These are phyloP conservation scores for Theileria orientalis DNA, from an alignment of 169 alveolate species.

Conservation along the genomic window DNA sequence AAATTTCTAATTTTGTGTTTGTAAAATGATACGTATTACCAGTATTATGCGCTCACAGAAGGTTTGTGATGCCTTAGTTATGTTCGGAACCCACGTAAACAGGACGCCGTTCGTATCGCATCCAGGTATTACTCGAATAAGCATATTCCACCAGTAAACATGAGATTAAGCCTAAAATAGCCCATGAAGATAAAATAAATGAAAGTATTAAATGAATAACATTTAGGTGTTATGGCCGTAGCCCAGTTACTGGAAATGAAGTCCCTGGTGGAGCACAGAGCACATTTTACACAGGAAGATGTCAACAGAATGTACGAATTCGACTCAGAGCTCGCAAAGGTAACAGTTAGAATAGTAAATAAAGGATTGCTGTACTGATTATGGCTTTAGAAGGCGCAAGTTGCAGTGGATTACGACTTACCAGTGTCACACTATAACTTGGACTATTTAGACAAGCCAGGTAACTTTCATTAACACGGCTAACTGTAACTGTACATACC, in stretches of 20 bases:
- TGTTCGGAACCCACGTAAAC: constrained; percentile 74
- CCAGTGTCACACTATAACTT: constrained; percentile 74
- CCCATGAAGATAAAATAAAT: neutral
- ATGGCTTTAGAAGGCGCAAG: constrained; percentile 71
- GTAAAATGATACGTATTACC: constrained; percentile 25
- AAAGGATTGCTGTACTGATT: neutral
- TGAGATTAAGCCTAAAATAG: neutral
- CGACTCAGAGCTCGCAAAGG: constrained; percentile 75
- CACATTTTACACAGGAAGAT: constrained; percentile 78
- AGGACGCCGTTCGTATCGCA: constrained; percentile 77
- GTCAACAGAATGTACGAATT: constrained; percentile 77
- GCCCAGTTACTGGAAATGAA: constrained; percentile 79
- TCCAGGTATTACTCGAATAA: too few species aligned
- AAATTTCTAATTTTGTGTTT: neutral
- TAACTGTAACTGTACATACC: neutral
- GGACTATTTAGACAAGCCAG: constrained; percentile 75
- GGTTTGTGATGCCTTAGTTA: constrained; percentile 78
- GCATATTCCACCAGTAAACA: neutral
- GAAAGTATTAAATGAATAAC: neutral
- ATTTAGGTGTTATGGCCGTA: constrained; percentile 77
- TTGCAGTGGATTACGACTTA: constrained; percentile 76
- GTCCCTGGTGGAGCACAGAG: constrained; percentile 76
- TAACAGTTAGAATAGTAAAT: neutral
- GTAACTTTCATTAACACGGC: neutral
- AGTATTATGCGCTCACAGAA: constrained; percentile 20